Evolutionary conservation across 148 eudicot genomes (phyloP), one percentile per base, ranked within the genome.

Genomic region (Mesembryanthemum crystallinum): DNA sequence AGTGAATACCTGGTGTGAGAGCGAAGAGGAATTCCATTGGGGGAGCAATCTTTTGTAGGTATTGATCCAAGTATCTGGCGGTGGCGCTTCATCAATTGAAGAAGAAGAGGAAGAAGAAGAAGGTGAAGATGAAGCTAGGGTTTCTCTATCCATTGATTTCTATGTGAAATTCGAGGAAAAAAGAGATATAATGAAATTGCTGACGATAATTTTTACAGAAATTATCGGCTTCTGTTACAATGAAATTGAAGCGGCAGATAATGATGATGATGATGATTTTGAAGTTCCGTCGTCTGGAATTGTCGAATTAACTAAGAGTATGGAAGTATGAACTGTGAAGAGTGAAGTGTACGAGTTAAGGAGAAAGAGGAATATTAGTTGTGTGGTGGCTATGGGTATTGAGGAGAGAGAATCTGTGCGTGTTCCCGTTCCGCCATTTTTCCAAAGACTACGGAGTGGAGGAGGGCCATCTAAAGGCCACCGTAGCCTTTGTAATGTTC

Each of bases 11-110:
- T 77, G 88, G 73, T 75, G 81, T 74, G 86, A 61, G 77, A 76
- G 79, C 30, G 87, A 59, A 63, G 71, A 79, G 23, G 97, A 82
- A 73, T 64, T 88, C 97, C 97, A 94, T 30, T 85, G 89, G 64
- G 92, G 95, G n/a, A 80, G 85, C 28, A 89, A 68, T 10, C 64
- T 84, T 15, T 45, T 82, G 82, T 79, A 87, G 9, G 94, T 64
- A 64, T 64, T 73, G 64, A 89, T 57, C 98, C 98, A 94, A 60
- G 90, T 87, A 54, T 87, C 86, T 72, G 86, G 87, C 27, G 98
- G 85, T 27, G 86, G 82, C 45, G 28, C 57, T 47, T 47, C 64
- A 35, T 75, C n/a, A 59, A 9, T 17, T 27, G n/a, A n/a, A n/a
- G n/a, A n/a, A n/a, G 60, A 39, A 57, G n/a, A 37, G 43, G 83